Evolutionary conservation across 2,329 filamentous ascomycete species (phyloP), one percentile per base, ranked within the genome.

Genomic region (Fusarium neocosmosporiellum): DNA sequence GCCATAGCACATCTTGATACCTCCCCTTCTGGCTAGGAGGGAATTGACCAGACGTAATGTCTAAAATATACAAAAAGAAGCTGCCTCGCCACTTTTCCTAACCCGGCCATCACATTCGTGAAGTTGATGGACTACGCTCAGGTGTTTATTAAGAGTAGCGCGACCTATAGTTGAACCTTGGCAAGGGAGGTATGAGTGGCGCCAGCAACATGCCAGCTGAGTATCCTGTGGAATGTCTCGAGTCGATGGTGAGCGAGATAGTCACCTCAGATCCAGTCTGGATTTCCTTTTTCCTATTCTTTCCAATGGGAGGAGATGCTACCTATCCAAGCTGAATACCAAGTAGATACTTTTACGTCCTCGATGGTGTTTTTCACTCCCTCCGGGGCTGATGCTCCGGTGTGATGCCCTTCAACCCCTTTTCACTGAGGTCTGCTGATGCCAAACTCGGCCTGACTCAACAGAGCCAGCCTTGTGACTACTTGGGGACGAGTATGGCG

Each of bases 1-100:
- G 61, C 65, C 63, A 66, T 62, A 63, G 72, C 66, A 72, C 13
- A 58, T 48, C 18, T 63, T 27, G 34, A 48, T 62, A 59, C 55
- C 39, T 50, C 63, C 62, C 66, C 67, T 67, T 54, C 59, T 27
- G 20, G 39, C 46, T 36, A 67, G 66, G 50, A 67, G 59, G 61
- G 63, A 64, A 59, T 65, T 53, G 27, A 20, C 59, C 70, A 68
- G 74, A 72, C 65, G 33, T 78, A 75, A 78, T 75, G 74, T 77
- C 74, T 78, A 57, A 65, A 71, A 66, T 65, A 65, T 58, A 46
- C 63, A 59, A 60, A 63, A 59, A 41, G 65, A 50, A 50, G 14
- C 34, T 46, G 5, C 31, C 37, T 31, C 50, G 55, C 13, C 20
- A 27, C 9, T 18, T 13, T 29, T n/a, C 7, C 29, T 34, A 34